Evolutionary conservation across 768 basidiomycete genomes (phyloP).

Genomic region (Kondoa malvinella): DNA sequence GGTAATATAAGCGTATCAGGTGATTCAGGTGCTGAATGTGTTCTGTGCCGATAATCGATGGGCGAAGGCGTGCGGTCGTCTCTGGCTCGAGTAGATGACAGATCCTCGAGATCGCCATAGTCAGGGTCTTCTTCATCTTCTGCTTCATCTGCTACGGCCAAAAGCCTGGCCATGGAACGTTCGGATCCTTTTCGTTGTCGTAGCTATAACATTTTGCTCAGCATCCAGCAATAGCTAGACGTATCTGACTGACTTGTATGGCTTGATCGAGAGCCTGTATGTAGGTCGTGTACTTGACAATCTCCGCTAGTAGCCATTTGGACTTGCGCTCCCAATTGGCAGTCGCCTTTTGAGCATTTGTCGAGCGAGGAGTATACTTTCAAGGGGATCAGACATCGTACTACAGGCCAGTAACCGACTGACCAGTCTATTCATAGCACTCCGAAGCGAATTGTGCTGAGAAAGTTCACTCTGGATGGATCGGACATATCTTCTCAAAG

Average conservation of each 20-base stretch:
- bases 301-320: slow-evolving; percentile 72
- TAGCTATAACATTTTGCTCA: neutral
- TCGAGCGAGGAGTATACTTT: slow-evolving; percentile 62
- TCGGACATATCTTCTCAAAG: slow-evolving; percentile 61
- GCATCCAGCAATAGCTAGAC: neutral
- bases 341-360: slow-evolving; percentile 56
- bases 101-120: neutral
- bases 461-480: slow-evolving; percentile 62
- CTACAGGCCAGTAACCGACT: slow-evolving; percentile 18
- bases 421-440: slow-evolving; percentile 67
- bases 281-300: slow-evolving; percentile 89
- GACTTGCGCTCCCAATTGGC: slow-evolving; percentile 84
- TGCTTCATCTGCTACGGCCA: neutral
- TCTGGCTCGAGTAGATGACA: neutral
- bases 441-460: slow-evolving; percentile 62
- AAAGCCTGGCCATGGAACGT: neutral
- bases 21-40: neutral
- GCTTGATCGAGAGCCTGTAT: slow-evolving; percentile 71
- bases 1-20: no score
- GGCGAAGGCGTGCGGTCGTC: neutral
- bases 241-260: neutral
- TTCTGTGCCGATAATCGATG: neutral
- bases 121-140: neutral
- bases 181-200: neutral
- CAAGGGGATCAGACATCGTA: neutral